Evolutionary conservation across 192 early-diverging fungal species (phyloP).

Genomic region (Physocladia obscura): DNA sequence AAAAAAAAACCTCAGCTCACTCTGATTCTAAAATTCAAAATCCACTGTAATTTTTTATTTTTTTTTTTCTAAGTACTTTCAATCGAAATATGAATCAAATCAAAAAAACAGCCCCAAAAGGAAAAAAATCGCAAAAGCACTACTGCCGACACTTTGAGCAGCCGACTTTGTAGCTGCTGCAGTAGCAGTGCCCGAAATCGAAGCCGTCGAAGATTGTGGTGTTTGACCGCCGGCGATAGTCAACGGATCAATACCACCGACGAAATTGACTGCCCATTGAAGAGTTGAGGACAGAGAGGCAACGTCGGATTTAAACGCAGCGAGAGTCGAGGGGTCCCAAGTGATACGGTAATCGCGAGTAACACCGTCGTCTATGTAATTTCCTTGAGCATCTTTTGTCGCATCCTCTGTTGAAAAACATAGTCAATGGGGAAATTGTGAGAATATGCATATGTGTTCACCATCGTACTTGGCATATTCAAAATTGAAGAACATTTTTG

Average conservation of each 20-base stretch:
- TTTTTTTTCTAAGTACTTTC: not conserved
- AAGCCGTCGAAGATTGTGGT: not conserved
- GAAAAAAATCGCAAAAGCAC: not conserved
- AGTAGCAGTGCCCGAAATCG: not conserved
- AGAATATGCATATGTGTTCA: not conserved
- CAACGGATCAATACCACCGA: constrained; percentile 10
- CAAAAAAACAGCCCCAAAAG: not conserved
- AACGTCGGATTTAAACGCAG: constrained; percentile 20
- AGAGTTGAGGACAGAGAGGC: not conserved
- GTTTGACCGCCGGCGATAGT: not conserved
- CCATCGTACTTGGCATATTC: constrained; percentile 16
- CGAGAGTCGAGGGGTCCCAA: constrained; percentile 7
- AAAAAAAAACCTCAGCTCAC: too few species aligned
- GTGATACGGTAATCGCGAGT: constrained; percentile 28
- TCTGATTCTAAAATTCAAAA: too few species aligned
- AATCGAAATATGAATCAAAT: not conserved
- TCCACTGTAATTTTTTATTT: too few species aligned
- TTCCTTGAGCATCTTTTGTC: not conserved
- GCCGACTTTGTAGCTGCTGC: not conserved
- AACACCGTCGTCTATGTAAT: constrained; percentile 2
- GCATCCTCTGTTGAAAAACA: not conserved
- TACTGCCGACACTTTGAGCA: not conserved
- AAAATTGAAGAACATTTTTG: constrained; percentile 34
- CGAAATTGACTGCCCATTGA: constrained; percentile 6
- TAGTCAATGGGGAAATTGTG: not conserved